Evolutionary conservation across 1,139 yeast genomes (phyloP).

Genomic region (Candida pseudoviswanathii): DNA sequence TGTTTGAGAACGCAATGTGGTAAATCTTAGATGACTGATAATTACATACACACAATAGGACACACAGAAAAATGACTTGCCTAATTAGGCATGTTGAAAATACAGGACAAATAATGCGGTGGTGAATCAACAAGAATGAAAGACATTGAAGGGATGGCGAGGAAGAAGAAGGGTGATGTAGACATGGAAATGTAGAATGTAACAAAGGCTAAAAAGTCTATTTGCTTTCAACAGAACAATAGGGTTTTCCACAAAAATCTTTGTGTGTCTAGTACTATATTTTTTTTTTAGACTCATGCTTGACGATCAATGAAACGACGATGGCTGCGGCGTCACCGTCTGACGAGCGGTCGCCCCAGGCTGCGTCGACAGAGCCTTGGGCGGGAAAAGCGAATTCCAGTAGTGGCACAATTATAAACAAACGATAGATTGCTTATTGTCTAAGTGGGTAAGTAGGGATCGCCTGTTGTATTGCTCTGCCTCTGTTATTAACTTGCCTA

Average conservation of each 20-base stretch:
- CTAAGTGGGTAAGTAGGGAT: no score
- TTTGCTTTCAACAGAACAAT: no score
- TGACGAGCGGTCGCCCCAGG: no score
- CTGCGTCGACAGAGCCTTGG: not conserved
- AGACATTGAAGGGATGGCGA: no score
- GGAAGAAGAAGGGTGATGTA: no score
- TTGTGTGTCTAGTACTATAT: no score
- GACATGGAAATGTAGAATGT: no score
- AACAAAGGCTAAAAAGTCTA: no score
- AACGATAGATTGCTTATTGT: not conserved
- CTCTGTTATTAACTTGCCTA: not conserved
- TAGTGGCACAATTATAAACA: not conserved
- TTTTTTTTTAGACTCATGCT: no score
- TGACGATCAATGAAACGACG: not conserved
- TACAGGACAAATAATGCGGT: not conserved
- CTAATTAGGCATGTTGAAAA: conserved; percentile 4
- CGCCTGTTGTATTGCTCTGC: not conserved
- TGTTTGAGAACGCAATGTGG: conserved; percentile 1
- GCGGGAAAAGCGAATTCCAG: not conserved
- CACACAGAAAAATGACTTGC: not conserved
- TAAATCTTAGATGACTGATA: not conserved
- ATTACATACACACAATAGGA: not conserved
- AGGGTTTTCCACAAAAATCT: no score
- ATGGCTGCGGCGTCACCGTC: no score
- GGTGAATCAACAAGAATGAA: not conserved